Evolutionary conservation across 2,329 filamentous ascomycete genomes (phyloP), one percentile per base, ranked within the genome.

Genomic region (Scedosporium minutisporum): DNA sequence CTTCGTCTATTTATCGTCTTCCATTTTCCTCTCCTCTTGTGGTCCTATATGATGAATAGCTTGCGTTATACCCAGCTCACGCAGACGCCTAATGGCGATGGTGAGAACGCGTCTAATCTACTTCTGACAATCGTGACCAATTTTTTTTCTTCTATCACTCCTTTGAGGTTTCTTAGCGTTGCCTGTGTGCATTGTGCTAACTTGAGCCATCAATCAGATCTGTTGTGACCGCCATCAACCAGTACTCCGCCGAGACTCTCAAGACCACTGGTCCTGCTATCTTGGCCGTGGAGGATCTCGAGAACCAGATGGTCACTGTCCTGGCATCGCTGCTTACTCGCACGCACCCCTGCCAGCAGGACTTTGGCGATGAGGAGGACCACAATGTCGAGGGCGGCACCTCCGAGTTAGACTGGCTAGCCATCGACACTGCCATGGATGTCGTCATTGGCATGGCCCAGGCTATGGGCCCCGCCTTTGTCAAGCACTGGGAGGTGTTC

Each of bases 11-110:
- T 65, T 60, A 53, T 14, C 57, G 9, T 46, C n/a, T 29, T 60
- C 42, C 58, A 27, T 46, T 25, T 60, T 18, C 10, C 58, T 27
- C 64, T 63, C 48, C 41, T 51, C 62, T 64, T 72, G 4, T 14
- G 12, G 21, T 55, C 51, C 51, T 12, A 77, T 71, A 87, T 91
- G 92, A 97, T 97, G 92, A 96, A 78, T 81, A 84, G 80, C 77
- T 80, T 85, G 87, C 90, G 91, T 93, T 93, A 93, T 85, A 93
- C 93, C 92, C 93, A 97, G 93, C 93, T 97, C 93, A 97, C 93
- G 96, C 91, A 90, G 89, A 97, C 88, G 87, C 90, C 51, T 55
- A 83, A 78, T 86, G 89, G 86, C 86, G 79, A 87, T 96, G 91
- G 89, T 91, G 91, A 87, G 87, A 95, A 96, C 78, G 80, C 91